These are phyloP conservation scores for Globisporangium cystogenes DNA, from an alignment of 352 stramenopile species.

Conservation along the genomic window DNA sequence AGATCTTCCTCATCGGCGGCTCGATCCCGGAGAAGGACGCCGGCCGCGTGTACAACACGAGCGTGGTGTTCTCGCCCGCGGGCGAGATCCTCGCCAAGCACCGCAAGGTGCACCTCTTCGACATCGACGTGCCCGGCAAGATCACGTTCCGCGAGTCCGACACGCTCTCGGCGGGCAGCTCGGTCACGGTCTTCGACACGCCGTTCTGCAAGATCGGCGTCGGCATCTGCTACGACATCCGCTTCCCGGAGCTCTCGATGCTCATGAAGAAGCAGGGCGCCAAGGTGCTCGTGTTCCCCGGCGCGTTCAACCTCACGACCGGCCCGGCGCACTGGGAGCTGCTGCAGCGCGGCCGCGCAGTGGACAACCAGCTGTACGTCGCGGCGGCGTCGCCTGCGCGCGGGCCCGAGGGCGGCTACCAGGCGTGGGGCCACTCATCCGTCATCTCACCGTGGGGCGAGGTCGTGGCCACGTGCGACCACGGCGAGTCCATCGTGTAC, in stretches of 20 bases:
- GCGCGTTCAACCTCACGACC: constrained; percentile 86
- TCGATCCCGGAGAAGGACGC: constrained; percentile 92
- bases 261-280: constrained; percentile 91
- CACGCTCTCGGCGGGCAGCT: constrained; percentile 93
- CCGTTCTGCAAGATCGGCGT: constrained; percentile 94
- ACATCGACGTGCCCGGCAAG: constrained; percentile 98
- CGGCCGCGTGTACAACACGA: constrained; percentile 98
- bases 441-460: constrained; percentile 97
- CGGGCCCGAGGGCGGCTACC: constrained; percentile 93
- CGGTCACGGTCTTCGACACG: constrained; percentile 83
- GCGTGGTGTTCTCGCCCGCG: constrained; percentile 92
- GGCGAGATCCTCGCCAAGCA: constrained; percentile 97
- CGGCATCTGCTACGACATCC: constrained; percentile 99
- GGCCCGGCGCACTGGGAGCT: constrained; percentile 99
- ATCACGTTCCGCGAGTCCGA: constrained; percentile 99
- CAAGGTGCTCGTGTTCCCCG: constrained; percentile 84
- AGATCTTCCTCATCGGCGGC: constrained; percentile 96
- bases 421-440: constrained; percentile 98
- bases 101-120: constrained; percentile 99
- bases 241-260: constrained; percentile 98
- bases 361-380: constrained; percentile 96
- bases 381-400: constrained; percentile 95
- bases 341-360: constrained; percentile 93
- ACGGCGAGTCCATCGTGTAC: constrained; percentile 92
- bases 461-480: constrained; percentile 93